Conservation (phyloP, 2,329 filamentous ascomycete genomes). For the Pezicula radicicola region DNA sequence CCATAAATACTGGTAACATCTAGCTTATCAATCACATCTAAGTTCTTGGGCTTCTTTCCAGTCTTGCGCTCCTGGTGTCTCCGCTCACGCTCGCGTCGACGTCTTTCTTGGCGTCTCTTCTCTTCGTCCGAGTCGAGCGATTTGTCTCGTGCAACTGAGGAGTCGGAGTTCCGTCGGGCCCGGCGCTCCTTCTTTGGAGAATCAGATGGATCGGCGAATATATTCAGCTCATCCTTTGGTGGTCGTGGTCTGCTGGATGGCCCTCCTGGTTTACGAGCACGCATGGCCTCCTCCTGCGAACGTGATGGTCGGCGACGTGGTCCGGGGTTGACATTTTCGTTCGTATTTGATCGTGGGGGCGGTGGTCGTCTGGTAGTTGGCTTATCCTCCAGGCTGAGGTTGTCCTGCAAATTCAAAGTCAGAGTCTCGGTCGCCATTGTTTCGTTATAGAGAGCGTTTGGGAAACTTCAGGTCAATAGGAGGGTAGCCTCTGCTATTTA, state of each 20-base stretch:
- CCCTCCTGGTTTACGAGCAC: slow-evolving; percentile 42
- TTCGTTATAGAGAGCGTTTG: slow-evolving; percentile 26
- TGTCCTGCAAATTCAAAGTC: slow-evolving; percentile 49
- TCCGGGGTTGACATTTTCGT: slow-evolving; percentile 46
- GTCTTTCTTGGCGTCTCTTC: slow-evolving; percentile 55
- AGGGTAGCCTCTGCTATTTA: neutral
- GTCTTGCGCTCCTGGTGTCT: slow-evolving; percentile 28
- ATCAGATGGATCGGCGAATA: slow-evolving; percentile 32
- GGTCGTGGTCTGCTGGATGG: slow-evolving; percentile 26
- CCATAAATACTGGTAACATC: slow-evolving; percentile 97
- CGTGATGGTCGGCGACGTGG: slow-evolving; percentile 55
- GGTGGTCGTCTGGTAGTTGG: slow-evolving; percentile 32
- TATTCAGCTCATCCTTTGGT: slow-evolving; percentile 22
- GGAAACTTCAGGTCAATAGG: neutral
- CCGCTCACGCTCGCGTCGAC: slow-evolving; percentile 49
- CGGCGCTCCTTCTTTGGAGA: slow-evolving; percentile 41
- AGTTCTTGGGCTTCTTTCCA: slow-evolving; percentile 36
- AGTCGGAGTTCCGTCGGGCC: slow-evolving; percentile 75
- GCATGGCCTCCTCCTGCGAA: slow-evolving; percentile 64
- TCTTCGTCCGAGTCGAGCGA: slow-evolving; percentile 55
- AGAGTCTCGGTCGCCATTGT: slow-evolving; percentile 23
- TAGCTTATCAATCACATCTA: slow-evolving; percentile 95
- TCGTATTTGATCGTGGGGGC: slow-evolving; percentile 32
- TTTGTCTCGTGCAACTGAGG: slow-evolving; percentile 62
- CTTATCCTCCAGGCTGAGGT: slow-evolving; percentile 64